Conservation (phyloP, 345 rosid species). For the Eucalyptus cladocalyx region DNA sequence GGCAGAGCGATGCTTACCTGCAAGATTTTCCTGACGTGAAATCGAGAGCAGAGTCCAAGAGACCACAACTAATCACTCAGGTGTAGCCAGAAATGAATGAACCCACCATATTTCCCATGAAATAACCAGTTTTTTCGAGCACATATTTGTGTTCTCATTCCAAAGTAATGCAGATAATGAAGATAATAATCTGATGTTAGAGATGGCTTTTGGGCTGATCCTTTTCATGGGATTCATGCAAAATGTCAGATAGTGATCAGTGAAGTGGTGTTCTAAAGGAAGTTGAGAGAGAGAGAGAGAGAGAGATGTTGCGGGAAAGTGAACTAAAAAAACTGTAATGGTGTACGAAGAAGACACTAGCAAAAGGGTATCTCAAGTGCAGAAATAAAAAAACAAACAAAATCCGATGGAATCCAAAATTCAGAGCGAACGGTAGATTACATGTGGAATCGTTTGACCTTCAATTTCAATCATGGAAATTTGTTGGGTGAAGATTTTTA, state of each 20-base stretch:
- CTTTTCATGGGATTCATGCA: not conserved
- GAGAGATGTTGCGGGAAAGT: not conserved
- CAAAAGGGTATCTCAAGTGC: not conserved
- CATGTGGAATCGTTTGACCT: not conserved
- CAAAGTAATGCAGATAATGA: not conserved
- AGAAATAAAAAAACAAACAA: not conserved
- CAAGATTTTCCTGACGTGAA: slow-evolving; percentile 51
- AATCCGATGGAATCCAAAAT: not conserved
- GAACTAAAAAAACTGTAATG: not conserved
- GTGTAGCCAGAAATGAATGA: slow-evolving; percentile 29
- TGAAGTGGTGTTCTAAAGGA: not conserved
- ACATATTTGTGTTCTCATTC: not conserved
- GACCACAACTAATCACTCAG: slow-evolving; percentile 12
- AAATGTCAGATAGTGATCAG: not conserved
- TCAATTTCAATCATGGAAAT: not conserved
- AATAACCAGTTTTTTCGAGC: not conserved
- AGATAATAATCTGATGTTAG: not conserved
- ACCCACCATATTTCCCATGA: slow-evolving; percentile 20
- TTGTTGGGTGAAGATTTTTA: not conserved
- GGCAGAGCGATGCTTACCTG: slow-evolving; percentile 9
- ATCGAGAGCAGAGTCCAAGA: slow-evolving; percentile 35
- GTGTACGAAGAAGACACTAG: not conserved
- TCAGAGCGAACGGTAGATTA: not conserved
- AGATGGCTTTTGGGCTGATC: not conserved
- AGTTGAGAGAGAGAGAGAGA: not conserved